Evolutionary conservation across 2,329 filamentous ascomycete species (phyloP), one percentile per base, ranked within the genome.

Genomic region (Tolypocladium pustulatum): DNA sequence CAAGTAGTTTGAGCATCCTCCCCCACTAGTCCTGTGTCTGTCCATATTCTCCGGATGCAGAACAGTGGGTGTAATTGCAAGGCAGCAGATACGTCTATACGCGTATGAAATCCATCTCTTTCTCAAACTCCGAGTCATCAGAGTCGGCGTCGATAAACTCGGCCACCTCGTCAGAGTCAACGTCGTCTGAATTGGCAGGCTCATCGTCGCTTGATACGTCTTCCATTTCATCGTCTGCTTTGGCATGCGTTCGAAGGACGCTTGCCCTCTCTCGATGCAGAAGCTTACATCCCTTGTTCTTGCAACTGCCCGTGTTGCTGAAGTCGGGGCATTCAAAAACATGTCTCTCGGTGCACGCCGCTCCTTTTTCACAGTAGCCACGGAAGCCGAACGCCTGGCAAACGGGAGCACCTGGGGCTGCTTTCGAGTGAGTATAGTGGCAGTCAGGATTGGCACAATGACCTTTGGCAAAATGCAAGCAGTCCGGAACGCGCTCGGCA

Each of bases 301-400:
- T 86, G 83, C 94, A 99, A 62, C 80, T 78, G 67, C 93, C 93
- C 61, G 84, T 90, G 75, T 96, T 96, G 81, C 90, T 90, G 78
- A 95, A 97, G 72, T 96, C 89, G 62, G 94, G 93, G 73, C 94
- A 97, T 73, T 97, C 93, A 75, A 88, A 88, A 59, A 93, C 88
- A 76, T 99, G 94, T 61, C 91, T 88, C 63, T 94, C 85, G 61
- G 83, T 75, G 74, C 94, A 97, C 58, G 80, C 75, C 58, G 82
- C 81, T 61, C 93, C 94, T 71, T 89, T 89, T 61, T 89, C 86
- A 77, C 94, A 97, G 73, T 91, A 97, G 57, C 94, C 93, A 68
- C 92, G 82, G 57, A 86, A 84, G 34, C 90, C 93, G 77, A 99
- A 97, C 25, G 84, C 76, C 66, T 86, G 83, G 76, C 94, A 99